A percentile compares a stretch with the other conserved stretches of the same genome.
These are phyloP conservation scores for Lactarius psammicola DNA, from an alignment of 768 basidiomycete species.

Conservation along the genomic window DNA sequence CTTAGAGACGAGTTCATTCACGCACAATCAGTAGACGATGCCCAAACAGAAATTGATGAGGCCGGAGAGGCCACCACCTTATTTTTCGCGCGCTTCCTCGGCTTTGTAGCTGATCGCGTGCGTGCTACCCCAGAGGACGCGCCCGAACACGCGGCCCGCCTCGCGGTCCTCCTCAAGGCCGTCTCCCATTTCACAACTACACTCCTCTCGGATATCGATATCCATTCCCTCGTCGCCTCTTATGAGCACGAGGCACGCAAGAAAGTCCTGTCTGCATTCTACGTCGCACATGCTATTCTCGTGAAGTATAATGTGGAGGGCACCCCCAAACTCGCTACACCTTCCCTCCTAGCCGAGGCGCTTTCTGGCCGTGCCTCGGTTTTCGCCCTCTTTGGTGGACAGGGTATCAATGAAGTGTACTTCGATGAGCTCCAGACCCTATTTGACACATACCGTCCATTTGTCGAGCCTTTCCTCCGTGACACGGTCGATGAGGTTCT, in stretches of 20 bases:
- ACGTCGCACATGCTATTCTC: slow-evolving; percentile 66
- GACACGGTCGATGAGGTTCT: slow-evolving; percentile 66
- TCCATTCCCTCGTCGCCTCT: slow-evolving; percentile 75
- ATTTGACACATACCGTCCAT: slow-evolving; percentile 89
- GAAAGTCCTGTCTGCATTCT: slow-evolving; percentile 76
- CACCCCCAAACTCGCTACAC: slow-evolving; percentile 59
- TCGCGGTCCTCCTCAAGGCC: slow-evolving; percentile 67
- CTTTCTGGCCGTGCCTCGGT: slow-evolving; percentile 63
- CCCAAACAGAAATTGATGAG: slow-evolving; percentile 56
- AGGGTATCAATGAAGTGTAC: slow-evolving; percentile 98
- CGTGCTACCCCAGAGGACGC: slow-evolving; percentile 53
- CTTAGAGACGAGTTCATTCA: slow-evolving; percentile 85
- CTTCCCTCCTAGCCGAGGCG: slow-evolving; percentile 68
- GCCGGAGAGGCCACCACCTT: slow-evolving; percentile 67
- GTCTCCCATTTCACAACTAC: slow-evolving; percentile 75
- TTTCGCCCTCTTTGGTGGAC: slow-evolving; percentile 95
- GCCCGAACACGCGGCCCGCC: slow-evolving; percentile 43
- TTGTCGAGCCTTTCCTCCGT: slow-evolving; percentile 69
- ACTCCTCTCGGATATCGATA: slow-evolving; percentile 69
- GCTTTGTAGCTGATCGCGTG: slow-evolving; percentile 66
- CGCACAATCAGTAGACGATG: slow-evolving; percentile 55
- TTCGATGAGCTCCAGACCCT: slow-evolving; percentile 92
- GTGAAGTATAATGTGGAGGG: slow-evolving; percentile 53
- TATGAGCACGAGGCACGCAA: slow-evolving; percentile 77
- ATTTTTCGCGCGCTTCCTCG: slow-evolving; percentile 80